phyloP scores from a whole-genome alignment of 306 rosid species.

The Rosa rugosa region DNA sequence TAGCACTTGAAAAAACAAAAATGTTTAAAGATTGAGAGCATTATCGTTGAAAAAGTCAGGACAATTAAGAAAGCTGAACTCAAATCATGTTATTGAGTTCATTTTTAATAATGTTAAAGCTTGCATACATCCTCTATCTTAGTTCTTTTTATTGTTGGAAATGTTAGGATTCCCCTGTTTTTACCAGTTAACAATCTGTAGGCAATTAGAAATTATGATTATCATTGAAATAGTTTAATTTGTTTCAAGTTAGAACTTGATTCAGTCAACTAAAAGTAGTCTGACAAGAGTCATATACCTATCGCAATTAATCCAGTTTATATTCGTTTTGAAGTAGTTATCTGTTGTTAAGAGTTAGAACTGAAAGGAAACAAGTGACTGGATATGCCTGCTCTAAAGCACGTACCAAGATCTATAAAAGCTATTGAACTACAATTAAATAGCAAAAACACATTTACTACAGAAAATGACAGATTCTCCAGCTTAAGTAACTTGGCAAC shows the following conservation, averaged over 20 bases:
- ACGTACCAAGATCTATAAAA: too few relatives aligned
- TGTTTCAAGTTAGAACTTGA: not conserved
- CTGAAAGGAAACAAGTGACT: too few relatives aligned
- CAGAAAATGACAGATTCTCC: too few relatives aligned
- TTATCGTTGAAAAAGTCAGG: not conserved
- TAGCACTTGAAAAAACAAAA: conserved; percentile 6
- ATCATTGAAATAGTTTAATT: not conserved
- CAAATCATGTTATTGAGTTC: not conserved
- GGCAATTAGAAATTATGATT: not conserved
- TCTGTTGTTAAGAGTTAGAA: too few relatives aligned
- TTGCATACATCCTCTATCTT: not conserved
- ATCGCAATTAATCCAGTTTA: too few relatives aligned
- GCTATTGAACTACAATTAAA: too few relatives aligned
- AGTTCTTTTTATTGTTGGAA: not conserved
- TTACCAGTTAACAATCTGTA: not conserved
- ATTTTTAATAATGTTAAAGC: not conserved
- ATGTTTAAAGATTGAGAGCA: not conserved
- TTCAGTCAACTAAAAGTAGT: not conserved
- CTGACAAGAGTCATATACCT: too few relatives aligned
- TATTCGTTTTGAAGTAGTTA: too few relatives aligned
- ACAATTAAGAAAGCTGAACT: not conserved
- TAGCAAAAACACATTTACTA: too few relatives aligned
- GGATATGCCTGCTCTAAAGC: too few relatives aligned
- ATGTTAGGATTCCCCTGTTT: not conserved
- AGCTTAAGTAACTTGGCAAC: too few relatives aligned